Conservation (phyloP, 768 basidiomycete species). For the Auricularia cornea region DNA sequence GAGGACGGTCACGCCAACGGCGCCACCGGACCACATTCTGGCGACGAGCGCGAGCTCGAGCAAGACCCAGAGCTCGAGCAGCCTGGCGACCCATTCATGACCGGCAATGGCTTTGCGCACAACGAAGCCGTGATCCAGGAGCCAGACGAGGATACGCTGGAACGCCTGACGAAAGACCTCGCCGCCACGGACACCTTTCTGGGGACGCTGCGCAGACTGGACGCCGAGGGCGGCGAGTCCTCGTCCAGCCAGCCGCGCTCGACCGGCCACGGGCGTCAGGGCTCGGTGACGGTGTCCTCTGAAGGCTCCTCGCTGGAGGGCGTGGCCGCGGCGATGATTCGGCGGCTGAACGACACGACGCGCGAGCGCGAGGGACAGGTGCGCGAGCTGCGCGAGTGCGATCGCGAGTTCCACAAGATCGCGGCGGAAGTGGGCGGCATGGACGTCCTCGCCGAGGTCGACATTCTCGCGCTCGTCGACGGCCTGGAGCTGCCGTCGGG, state of each 20-base stretch:
- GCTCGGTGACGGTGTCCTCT: conserved; percentile 11
- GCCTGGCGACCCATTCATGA: not conserved
- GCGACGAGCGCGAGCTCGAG: not conserved
- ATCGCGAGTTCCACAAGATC: conserved; percentile 72
- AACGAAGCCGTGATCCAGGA: conserved; percentile 16
- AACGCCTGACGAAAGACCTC: conserved; percentile 62
- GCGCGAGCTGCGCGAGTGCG: conserved; percentile 66
- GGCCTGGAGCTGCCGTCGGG: conserved; percentile 23
- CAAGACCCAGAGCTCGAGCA: not conserved
- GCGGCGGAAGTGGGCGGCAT: conserved; percentile 68
- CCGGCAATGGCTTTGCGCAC: conserved; percentile 17
- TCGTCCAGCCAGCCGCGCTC: conserved; percentile 29
- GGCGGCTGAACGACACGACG: conserved; percentile 64
- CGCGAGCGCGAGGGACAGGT: conserved; percentile 76
- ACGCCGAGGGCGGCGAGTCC: conserved; percentile 33
- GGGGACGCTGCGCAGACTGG: conserved; percentile 58
- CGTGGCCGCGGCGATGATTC: conserved; percentile 68
- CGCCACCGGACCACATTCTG: not conserved
- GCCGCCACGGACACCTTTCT: conserved; percentile 74
- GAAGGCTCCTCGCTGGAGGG: conserved; percentile 42
- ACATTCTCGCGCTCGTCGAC: conserved; percentile 45
- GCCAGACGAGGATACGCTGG: conserved; percentile 54
- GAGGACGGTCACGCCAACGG: conserved; percentile 5
- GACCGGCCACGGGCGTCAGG: conserved; percentile 4
- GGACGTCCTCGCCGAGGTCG: conserved; percentile 62